phyloP scores from a whole-genome alignment of 495 filamentous ascomycete species.

The Xylaria telfairii region DNA sequence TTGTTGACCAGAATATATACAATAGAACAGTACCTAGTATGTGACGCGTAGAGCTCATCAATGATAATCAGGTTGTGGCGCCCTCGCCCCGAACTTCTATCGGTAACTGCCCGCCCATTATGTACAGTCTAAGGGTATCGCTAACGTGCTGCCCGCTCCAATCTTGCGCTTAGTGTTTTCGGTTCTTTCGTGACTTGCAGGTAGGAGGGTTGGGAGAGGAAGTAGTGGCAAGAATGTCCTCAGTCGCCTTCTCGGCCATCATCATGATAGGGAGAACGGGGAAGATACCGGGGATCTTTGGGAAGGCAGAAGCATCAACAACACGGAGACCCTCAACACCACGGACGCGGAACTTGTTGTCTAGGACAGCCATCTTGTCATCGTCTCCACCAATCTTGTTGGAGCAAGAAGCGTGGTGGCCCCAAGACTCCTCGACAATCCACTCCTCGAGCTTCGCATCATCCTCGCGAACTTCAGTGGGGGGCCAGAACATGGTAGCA shows the following conservation, averaged over 20 bases:
- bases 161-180: background rate
- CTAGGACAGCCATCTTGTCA: slow-evolving; percentile 64
- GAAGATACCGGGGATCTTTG: slow-evolving; percentile 59
- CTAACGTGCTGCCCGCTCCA: background rate
- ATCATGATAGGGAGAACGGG: slow-evolving; percentile 58
- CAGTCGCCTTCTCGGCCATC: slow-evolving; percentile 62
- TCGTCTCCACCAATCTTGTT: slow-evolving; percentile 61
- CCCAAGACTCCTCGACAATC: slow-evolving; percentile 61
- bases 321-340: slow-evolving; percentile 63
- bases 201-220: background rate
- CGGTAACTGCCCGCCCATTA: slow-evolving; percentile 14
- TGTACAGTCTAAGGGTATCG: slow-evolving; percentile 22
- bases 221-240: slow-evolving; percentile 49
- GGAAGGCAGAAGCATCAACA: slow-evolving; percentile 65
- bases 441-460: slow-evolving; percentile 51
- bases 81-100: slow-evolving; percentile 5
- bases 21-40: slow-evolving; percentile 20
- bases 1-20: slow-evolving; percentile 23
- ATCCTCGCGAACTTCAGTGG: slow-evolving; percentile 44
- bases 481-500: slow-evolving; percentile 57
- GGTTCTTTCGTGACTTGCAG: slow-evolving; percentile 17
- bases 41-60: slow-evolving; percentile 1
- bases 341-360: slow-evolving; percentile 63
- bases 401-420: slow-evolving; percentile 65
- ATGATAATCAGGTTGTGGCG: background rate